These are phyloP conservation scores for Trebouxiophyceae sp. DNA, from an alignment of 163 green algal genomes.

Conservation along the genomic window DNA sequence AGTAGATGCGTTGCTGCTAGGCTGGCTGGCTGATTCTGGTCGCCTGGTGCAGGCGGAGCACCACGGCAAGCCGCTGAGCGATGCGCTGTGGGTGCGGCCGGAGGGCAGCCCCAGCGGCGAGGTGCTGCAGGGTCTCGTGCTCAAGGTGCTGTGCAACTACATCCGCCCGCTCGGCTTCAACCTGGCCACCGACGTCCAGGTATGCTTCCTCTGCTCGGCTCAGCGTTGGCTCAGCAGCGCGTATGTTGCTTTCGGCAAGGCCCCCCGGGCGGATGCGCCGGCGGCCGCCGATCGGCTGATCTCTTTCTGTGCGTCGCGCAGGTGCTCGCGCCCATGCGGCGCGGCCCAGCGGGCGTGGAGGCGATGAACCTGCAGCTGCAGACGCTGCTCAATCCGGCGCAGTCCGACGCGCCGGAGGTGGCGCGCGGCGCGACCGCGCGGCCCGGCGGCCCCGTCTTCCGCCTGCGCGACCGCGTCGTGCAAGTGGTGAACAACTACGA, in stretches of 20 bases:
- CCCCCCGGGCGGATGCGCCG: no score
- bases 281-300: no score
- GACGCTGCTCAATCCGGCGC: slow-evolving; percentile 51
- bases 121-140: slow-evolving; percentile 8
- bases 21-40: no score
- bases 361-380: slow-evolving; percentile 58
- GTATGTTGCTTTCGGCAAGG: no score
- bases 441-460: no score
- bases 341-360: slow-evolving; percentile 22
- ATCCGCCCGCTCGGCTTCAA: slow-evolving; percentile 10
- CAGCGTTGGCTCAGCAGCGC: no score
- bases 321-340: slow-evolving; percentile 60
- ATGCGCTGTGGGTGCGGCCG: slow-evolving; percentile 18
- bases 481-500: slow-evolving; percentile 76
- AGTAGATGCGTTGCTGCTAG: no score
- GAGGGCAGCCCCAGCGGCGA: neutral
- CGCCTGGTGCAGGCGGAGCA: no score
- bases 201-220: neutral
- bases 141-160: slow-evolving; percentile 3
- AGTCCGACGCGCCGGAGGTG: slow-evolving; percentile 11
- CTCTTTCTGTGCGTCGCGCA: no score
- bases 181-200: slow-evolving; percentile 27
- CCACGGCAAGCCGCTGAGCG: neutral
- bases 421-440: no score
- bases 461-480: slow-evolving; percentile 60